These are phyloP conservation scores for Daphne laureola DNA, from an alignment of 441 rosid species.

Conservation along the genomic window DNA sequence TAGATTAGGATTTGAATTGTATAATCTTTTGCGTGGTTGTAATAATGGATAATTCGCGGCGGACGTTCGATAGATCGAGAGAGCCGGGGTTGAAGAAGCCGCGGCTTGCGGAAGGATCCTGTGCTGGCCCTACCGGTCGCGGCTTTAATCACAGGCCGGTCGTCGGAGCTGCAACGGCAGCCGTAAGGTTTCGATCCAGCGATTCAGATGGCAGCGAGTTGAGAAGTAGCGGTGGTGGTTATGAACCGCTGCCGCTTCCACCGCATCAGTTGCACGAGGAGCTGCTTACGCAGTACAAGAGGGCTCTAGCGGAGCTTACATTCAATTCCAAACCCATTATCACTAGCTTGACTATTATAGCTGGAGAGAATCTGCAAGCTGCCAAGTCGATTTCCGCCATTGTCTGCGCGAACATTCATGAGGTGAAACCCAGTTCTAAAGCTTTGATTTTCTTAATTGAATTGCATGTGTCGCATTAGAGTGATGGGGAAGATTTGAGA, in stretches of 20 bases:
- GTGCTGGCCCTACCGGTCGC: conserved; percentile 30
- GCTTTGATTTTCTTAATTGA: conserved; percentile 22
- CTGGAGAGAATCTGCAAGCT: conserved; percentile 83
- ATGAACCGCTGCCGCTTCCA: conserved; percentile 56
- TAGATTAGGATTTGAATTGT: conserved; percentile 14
- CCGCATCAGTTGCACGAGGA: conserved; percentile 63
- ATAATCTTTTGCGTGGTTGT: conserved; percentile 14
- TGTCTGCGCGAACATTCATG: conserved; percentile 80
- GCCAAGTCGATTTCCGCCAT: conserved; percentile 75
- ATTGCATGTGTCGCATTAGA: conserved; percentile 19
- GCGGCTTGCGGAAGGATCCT: conserved; percentile 38
- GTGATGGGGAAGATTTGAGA: neutral
- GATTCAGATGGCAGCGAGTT: conserved; percentile 45
- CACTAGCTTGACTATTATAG: conserved; percentile 90
- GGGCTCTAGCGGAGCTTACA: conserved; percentile 90
- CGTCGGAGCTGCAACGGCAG: conserved; percentile 18
- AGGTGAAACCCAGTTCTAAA: conserved; percentile 73
- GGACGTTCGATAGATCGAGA: conserved; percentile 78
- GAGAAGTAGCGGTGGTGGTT: conserved; percentile 58
- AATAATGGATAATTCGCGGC: conserved; percentile 76
- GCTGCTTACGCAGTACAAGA: conserved; percentile 84
- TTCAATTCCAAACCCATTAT: conserved; percentile 96
- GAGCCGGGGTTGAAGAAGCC: conserved; percentile 65
- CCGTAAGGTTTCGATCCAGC: conserved; percentile 32
- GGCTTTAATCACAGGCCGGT: conserved; percentile 26